A percentile compares a stretch with the other conserved stretches of the same genome.
These are phyloP conservation scores for Scenedesmus sp. DNA, from an alignment of 163 green algal genomes.

Conservation along the genomic window DNA sequence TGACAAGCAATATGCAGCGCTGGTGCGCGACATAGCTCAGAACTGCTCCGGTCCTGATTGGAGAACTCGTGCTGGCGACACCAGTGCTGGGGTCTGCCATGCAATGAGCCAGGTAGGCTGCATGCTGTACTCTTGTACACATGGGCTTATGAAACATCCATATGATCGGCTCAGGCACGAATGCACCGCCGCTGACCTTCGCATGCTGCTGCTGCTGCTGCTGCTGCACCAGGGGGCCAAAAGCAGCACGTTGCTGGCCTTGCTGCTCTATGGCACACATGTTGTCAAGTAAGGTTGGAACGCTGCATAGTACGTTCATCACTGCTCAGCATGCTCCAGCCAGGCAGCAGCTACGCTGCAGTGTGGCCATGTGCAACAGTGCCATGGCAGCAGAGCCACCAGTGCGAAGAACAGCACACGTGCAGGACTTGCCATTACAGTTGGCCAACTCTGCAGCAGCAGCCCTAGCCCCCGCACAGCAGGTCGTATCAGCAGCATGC, in stretches of 20 bases:
- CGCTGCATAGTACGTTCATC: not conserved
- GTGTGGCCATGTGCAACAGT: conserved; percentile 6
- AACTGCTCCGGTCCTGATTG: not conserved
- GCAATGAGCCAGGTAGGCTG: not conserved
- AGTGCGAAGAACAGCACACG: not conserved
- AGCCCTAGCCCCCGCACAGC: not conserved
- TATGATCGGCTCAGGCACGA: not conserved
- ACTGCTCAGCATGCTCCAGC: not conserved
- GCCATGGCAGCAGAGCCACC: conserved; percentile 1
- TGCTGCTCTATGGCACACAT: not conserved
- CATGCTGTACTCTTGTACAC: not conserved
- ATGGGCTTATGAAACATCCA: not conserved
- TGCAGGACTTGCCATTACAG: not conserved
- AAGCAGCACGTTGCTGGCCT: not conserved
- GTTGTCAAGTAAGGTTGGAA: not conserved
- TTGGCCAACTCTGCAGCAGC: not conserved
- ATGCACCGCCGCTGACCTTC: not conserved
- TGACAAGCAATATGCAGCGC: not conserved
- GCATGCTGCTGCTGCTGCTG: not conserved
- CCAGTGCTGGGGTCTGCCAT: not conserved
- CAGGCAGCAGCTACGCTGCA: conserved; percentile 1
- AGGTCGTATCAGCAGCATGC: not conserved
- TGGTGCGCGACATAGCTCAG: not conserved
- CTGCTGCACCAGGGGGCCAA: not conserved
- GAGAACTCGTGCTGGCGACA: not conserved